Percentiles rank a stretch among this genome's conserved stretches.
phyloP scores from a whole-genome alignment of 192 early-diverging fungal species.

The Gaertneriomyces semiglobifer region DNA sequence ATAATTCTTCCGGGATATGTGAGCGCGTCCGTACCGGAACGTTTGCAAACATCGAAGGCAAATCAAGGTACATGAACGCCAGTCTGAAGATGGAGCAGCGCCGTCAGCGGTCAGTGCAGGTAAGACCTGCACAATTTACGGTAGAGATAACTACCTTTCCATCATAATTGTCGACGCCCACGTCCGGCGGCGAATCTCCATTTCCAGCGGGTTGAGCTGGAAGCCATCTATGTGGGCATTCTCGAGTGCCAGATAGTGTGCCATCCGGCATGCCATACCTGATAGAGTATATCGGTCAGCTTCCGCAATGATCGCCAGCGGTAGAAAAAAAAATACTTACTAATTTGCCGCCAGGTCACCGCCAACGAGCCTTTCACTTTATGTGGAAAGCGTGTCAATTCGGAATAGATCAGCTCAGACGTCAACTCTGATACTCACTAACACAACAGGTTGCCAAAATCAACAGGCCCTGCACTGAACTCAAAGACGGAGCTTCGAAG shows the following conservation, averaged over 20 bases:
- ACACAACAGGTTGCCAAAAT: conserved; percentile 12
- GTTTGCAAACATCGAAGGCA: conserved; percentile 17
- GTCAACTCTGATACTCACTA: background rate
- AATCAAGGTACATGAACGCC: conserved; percentile 5
- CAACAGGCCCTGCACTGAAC: conserved; percentile 16
- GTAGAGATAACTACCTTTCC: conserved; percentile 7
- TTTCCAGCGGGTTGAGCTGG: background rate
- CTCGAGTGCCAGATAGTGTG: conserved; percentile 21
- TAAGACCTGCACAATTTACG: background rate
- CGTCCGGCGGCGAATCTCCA: conserved; percentile 13
- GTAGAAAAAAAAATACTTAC: background rate
- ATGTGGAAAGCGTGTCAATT: background rate
- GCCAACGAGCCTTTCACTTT: conserved; percentile 11
- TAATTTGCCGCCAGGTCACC: conserved; percentile 14
- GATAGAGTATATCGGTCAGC: background rate
- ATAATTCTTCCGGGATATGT: conserved; percentile 14
- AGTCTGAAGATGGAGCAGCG: background rate
- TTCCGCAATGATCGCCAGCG: background rate
- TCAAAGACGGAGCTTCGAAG: conserved; percentile 6
- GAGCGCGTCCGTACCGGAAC: conserved; percentile 12
- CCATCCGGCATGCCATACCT: conserved; percentile 21
- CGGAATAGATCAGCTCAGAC: background rate
- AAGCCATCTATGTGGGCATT: background rate
- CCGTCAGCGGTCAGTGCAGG: background rate
- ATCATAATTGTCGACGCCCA: conserved; percentile 12